Conservation (phyloP, 2,329 filamentous ascomycete genomes). For the Trichophaea hybrida region DNA sequence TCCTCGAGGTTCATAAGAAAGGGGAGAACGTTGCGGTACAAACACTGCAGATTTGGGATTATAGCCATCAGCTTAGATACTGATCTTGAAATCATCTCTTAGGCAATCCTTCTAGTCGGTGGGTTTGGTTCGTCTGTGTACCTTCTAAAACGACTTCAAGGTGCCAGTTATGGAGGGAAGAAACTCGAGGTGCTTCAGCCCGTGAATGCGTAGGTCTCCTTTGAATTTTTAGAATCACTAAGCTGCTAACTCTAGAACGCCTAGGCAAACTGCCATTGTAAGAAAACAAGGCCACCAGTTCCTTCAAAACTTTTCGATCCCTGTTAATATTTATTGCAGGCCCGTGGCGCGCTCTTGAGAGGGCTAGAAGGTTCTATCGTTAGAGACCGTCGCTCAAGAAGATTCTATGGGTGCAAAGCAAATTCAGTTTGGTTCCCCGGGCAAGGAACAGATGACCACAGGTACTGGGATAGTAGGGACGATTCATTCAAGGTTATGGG, state of each 20-base stretch:
- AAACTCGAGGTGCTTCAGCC: slow-evolving; percentile 37
- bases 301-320: neutral
- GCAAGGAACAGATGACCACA: neutral
- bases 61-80: neutral
- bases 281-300: neutral
- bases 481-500: neutral
- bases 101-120: slow-evolving; percentile 53
- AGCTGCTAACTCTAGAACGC: neutral
- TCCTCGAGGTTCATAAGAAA: slow-evolving; percentile 16
- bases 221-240: neutral
- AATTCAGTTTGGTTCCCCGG: neutral
- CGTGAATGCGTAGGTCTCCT: slow-evolving; percentile 26
- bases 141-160: slow-evolving; percentile 55
- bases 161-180: slow-evolving; percentile 33
- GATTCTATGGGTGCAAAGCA: slow-evolving; percentile 55
- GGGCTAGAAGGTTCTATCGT: slow-evolving; percentile 69
- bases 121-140: slow-evolving; percentile 71
- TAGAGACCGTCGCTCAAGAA: slow-evolving; percentile 55
- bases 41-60: neutral
- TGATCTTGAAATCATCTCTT: neutral
- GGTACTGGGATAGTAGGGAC: neutral
- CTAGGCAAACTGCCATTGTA: slow-evolving; percentile 40
- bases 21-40: neutral
- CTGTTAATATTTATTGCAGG: slow-evolving; percentile 9
- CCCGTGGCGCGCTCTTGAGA: slow-evolving; percentile 51